Evolutionary conservation across 2,329 filamentous ascomycete species (phyloP).

Genomic region (Paraconiothyrium sp.): DNA sequence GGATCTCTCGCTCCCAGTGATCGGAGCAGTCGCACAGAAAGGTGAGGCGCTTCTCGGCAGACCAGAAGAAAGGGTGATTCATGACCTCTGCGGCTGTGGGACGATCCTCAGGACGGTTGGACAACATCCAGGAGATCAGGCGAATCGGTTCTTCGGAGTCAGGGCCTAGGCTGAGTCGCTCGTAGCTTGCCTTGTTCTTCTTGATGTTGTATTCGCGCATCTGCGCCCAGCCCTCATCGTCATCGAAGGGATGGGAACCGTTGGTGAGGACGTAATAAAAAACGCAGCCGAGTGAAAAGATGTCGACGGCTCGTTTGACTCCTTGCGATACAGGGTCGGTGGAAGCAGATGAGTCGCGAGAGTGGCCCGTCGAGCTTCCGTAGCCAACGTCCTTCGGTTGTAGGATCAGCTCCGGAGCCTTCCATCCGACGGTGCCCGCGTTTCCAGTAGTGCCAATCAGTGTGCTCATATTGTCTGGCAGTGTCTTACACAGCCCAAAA

Average conservation of each 20-base stretch:
- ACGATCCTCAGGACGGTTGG: conserved; percentile 69
- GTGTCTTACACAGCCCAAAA: conserved; percentile 96
- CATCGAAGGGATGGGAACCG: conserved; percentile 91
- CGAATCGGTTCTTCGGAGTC: conserved; percentile 88
- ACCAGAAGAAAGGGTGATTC: conserved; percentile 97
- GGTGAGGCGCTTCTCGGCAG: conserved; percentile 82
- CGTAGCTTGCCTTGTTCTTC: conserved; percentile 80
- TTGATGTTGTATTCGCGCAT: conserved; percentile 92
- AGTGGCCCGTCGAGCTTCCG: conserved; percentile 55
- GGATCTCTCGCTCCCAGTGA: conserved; percentile 91
- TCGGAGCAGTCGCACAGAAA: conserved; percentile 98
- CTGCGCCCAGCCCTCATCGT: conserved; percentile 89
- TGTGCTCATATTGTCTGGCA: conserved; percentile 93
- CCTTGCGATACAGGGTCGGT: conserved; percentile 67
- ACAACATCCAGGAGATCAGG: conserved; percentile 83
- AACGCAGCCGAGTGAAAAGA: conserved; percentile 96
- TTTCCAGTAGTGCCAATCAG: conserved; percentile 94
- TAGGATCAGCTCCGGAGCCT: conserved; percentile 89
- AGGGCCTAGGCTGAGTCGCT: conserved; percentile 79
- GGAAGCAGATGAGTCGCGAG: conserved; percentile 52
- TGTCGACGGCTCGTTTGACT: conserved; percentile 94
- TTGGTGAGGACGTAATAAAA: conserved; percentile 98
- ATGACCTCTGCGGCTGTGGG: conserved; percentile 83
- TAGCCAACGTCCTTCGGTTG: conserved; percentile 56
- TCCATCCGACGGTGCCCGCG: conserved; percentile 95